Evolutionary conservation across 2,329 filamentous ascomycete genomes (phyloP), one percentile per base, ranked within the genome.

Genomic region (Colletotrichum sp.): DNA sequence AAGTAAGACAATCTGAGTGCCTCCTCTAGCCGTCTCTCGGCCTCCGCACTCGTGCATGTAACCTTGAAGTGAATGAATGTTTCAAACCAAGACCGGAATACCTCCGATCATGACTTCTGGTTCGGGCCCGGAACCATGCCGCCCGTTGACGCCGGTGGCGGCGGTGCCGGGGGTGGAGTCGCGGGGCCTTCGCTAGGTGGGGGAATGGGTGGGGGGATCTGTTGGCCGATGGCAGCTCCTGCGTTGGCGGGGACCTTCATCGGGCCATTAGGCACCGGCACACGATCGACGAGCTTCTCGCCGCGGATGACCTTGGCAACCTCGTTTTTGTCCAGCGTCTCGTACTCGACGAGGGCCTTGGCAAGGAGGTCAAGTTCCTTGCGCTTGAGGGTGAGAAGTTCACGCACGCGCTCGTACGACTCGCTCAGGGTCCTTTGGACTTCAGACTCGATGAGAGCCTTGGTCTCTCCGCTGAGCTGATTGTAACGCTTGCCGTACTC

Each of bases 241-340:
- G 66, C 32, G 34, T 64, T 76, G 15, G 66, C 69, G 6, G 86
- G 85, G 60, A 87, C 74, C 28, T 83, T 81, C 80, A 87, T 75
- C 2, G 86, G 85, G 5, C 86, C 86, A 74, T 85, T 86, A 0
- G 95, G 95, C 18, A 96, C 87, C 76, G 89, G 90, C 67, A 95
- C 86, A 76, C 95, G 95, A 62, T 91, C 90, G 1, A 93, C 89
- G 49, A 99, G 88, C 82, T 94, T 93, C 86, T 98, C 95, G 44
- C 97, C 97, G 69, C 91, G 92, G 78, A 99, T 93, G 8, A 99
- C 95, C 87, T 94, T 95, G 84, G 96, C 93, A 78, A 99, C 98
- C 85, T 99, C 97, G 5, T 94, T 93, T 84, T 94, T 95, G 84
- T 94, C 94, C 68, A 99, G 87, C 0, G 96, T 98, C 88, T 99